A percentile compares a stretch with the other conserved stretches of the same genome.
phyloP scores from a whole-genome alignment of 768 basidiomycete genomes.

The Ramaria sp. region DNA sequence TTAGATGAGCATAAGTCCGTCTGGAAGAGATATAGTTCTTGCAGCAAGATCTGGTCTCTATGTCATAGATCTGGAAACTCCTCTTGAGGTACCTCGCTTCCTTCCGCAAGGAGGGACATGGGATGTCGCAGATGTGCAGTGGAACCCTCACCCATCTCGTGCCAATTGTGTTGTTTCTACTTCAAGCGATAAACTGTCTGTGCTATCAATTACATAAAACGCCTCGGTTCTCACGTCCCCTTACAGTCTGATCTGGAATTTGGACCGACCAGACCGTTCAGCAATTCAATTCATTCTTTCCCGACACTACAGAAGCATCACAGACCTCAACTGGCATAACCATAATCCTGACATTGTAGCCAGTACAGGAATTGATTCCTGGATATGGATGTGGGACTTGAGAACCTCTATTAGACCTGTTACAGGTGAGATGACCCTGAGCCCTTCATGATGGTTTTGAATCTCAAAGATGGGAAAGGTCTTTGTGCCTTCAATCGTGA shows the following conservation, averaged over 20 bases:
- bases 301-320: slow-evolving; percentile 90
- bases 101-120: slow-evolving; percentile 94
- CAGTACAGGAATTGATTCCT: slow-evolving; percentile 88
- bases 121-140: slow-evolving; percentile 90
- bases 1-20: slow-evolving; percentile 65
- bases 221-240: not conserved
- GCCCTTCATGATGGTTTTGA: not conserved
- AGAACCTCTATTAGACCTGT: slow-evolving; percentile 58
- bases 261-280: slow-evolving; percentile 59
- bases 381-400: slow-evolving; percentile 93
- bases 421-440: slow-evolving; percentile 33
- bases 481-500: slow-evolving; percentile 48
- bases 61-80: slow-evolving; percentile 87
- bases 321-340: slow-evolving; percentile 97
- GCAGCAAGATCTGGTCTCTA: slow-evolving; percentile 70
- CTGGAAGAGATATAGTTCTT: slow-evolving; percentile 21
- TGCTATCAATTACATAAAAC: slow-evolving; percentile 8
- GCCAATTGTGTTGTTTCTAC: slow-evolving; percentile 82
- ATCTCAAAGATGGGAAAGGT: slow-evolving; percentile 22
- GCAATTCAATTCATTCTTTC: slow-evolving; percentile 78
- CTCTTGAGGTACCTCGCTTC: slow-evolving; percentile 80
- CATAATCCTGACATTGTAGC: slow-evolving; percentile 75
- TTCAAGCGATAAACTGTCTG: slow-evolving; percentile 78
- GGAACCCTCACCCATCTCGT: slow-evolving; percentile 74
- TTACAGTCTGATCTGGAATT: slow-evolving; percentile 83